Evolutionary conservation across 768 basidiomycete species (phyloP).

Genomic region (Neoboletus magnificus): DNA sequence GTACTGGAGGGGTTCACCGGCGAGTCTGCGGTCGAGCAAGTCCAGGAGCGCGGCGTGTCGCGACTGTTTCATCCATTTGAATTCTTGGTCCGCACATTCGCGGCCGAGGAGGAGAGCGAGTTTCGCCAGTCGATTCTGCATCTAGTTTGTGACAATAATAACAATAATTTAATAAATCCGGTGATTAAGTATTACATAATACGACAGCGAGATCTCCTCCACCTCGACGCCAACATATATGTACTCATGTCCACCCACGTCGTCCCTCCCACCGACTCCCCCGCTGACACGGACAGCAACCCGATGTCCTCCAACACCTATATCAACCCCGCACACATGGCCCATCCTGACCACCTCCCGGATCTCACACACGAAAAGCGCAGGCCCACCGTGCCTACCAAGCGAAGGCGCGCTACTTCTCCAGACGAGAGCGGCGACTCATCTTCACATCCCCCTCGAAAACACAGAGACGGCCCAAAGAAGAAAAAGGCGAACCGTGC

Average conservation of each 20-base stretch:
- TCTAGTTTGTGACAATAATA: neutral
- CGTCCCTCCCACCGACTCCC: neutral
- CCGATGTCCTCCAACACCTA: slow-evolving; percentile 27
- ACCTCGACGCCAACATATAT: slow-evolving; percentile 11
- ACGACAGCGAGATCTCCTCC: slow-evolving; percentile 10
- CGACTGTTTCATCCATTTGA: slow-evolving; percentile 46
- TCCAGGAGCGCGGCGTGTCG: slow-evolving; percentile 14
- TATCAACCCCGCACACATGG: slow-evolving; percentile 43
- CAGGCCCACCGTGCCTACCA: slow-evolving; percentile 41
- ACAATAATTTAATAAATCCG: neutral
- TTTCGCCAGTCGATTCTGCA: slow-evolving; percentile 22
- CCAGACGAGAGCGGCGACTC: slow-evolving; percentile 56
- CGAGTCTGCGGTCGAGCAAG: slow-evolving; percentile 57
- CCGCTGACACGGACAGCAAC: neutral
- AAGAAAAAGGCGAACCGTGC: slow-evolving; percentile 95
- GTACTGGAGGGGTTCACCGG: slow-evolving; percentile 85
- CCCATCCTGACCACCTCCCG: slow-evolving; percentile 28
- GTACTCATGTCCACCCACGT: slow-evolving; percentile 8
- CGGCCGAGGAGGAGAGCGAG: slow-evolving; percentile 36
- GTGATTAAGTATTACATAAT: slow-evolving; percentile 20
- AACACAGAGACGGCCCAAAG: slow-evolving; percentile 73
- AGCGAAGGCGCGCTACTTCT: slow-evolving; percentile 62
- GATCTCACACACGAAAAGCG: slow-evolving; percentile 27
- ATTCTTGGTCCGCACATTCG: slow-evolving; percentile 38
- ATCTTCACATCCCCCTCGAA: slow-evolving; percentile 42